Evolutionary conservation across 2,329 filamentous ascomycete species (phyloP), one percentile per base, ranked within the genome.

Genomic region (Ophiostoma sp.): DNA sequence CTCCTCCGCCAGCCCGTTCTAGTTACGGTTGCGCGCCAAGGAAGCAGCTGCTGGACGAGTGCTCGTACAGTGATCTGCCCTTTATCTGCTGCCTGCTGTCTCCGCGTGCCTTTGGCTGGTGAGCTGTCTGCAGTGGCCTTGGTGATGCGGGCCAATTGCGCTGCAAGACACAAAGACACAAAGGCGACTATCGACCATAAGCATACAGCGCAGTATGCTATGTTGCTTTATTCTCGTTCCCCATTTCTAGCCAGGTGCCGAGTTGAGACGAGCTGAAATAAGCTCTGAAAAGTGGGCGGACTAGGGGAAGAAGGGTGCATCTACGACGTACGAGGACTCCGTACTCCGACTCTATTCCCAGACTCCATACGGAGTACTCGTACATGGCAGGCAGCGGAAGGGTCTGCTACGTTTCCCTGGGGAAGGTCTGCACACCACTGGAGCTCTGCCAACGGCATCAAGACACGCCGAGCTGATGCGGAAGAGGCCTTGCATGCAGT

Each of bases 241-340:
- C n/a, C 14, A 55, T 11, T 36, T 18, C 49, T 52, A 2, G 7
- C n/a, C 5, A 55, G 5, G 47, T 18, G 11, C 49, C 49, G 12
- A 36, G 12, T 38, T 27, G 27, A 62, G 27, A 9, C 63, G 12
- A 65, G 63, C 63, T 65, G 63, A 65, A 65, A 65, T 65, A 65
- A 65, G 63, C 63, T 65, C 63, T 7, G 44, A 49, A 64, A 47
- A 65, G 63, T 65, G 63, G 63, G 27, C 41, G 63, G 40, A 49
- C 42, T n/a, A 2, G 18, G 2, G 52, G 49, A 36, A 47, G 5
- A 45, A 45, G 18, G 27, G 8, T 55, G 49, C 49, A 55, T 55
- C 11, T 27, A 27, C 27, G 27, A 27, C 27, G 27, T 27, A 27
- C 27, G 27, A 27, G 27, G 27, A 27, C 27, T 27, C 27, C 27